Evolutionary conservation across 2,329 filamentous ascomycete species (phyloP), one percentile per base, ranked within the genome.

Genomic region (Oidium heveae): DNA sequence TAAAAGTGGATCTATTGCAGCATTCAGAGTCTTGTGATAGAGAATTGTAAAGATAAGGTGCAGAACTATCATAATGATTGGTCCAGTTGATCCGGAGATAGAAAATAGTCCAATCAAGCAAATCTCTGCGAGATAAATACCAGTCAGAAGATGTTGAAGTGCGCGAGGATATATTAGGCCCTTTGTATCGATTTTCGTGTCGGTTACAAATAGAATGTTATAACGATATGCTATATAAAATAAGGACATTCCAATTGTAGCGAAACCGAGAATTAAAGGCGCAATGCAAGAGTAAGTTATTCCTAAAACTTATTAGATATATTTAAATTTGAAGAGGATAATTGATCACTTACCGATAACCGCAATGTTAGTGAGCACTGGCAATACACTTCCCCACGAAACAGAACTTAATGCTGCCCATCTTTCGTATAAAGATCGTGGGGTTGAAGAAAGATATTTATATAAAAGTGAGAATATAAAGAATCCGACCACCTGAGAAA

Each of bases 191-290:
- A 94, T 80, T 56, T 77, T 70, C 9, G 84, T 79, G 64, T 93
- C 84, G 53, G 80, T 82, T 37, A 94, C 86, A 66, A 86, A 95
- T 52, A 95, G 74, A 55, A 96, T 69, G 64, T 94, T 93, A 73
- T 96, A 94, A 18, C 84, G 78, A 72, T 86, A 94, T 51, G 87
- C 84, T 54, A 89, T 71, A 65, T 94, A 93, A 68, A 94, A 88
- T 44, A 91, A 71, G 22, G 74, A 77, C 56, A 95, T 75, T 32
- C 86, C 87, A 41, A 85, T 72, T 0, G 82, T 79, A 1, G 86
- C 85, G 62, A 94, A 95, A 5, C 80, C 77, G 52, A 94, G 73
- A 54, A 94, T 80, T 12, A 95, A 70, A 0, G 88, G 89, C 2
- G 87, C 85, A 61, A 95, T 93, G 58, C 80, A 82, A 1, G 86